These are phyloP conservation scores for Trichoderma asperellum DNA, from an alignment of 2,329 filamentous ascomycete genomes.

Conservation along the genomic window DNA sequence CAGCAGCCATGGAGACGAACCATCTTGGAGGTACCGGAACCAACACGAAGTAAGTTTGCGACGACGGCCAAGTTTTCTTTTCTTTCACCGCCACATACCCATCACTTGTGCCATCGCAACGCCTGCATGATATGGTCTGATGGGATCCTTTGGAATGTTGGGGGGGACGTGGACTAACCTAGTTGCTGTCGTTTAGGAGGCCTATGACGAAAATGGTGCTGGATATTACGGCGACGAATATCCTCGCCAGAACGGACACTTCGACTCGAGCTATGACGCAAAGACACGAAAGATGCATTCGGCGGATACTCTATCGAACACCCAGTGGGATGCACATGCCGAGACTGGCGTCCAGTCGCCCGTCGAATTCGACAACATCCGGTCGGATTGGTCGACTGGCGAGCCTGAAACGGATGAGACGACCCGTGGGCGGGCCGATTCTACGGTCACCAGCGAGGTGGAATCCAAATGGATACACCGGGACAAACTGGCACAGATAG, in stretches of 20 bases:
- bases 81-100: not conserved
- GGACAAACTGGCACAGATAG: slow-evolving; percentile 81
- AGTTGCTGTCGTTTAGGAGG: slow-evolving; percentile 3
- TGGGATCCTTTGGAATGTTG: slow-evolving; percentile 2
- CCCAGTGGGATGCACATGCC: slow-evolving; percentile 33
- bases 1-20: slow-evolving; percentile 53
- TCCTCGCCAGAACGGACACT: slow-evolving; percentile 39
- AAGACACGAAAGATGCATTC: slow-evolving; percentile 45
- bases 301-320: slow-evolving; percentile 40
- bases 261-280: slow-evolving; percentile 36
- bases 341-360: slow-evolving; percentile 35
- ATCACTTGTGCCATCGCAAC: not conserved
- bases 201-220: slow-evolving; percentile 27
- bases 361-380: slow-evolving; percentile 35
- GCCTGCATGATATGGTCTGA: slow-evolving; percentile 14
- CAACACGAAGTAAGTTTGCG: slow-evolving; percentile 19
- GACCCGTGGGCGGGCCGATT: slow-evolving; percentile 36
- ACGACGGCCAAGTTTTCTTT: not conserved
- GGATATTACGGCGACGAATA: slow-evolving; percentile 48
- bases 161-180: not conserved
- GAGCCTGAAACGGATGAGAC: slow-evolving; percentile 36
- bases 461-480: slow-evolving; percentile 83
- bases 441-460: slow-evolving; percentile 50
- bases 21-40: slow-evolving; percentile 48
- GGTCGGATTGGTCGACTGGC: slow-evolving; percentile 28